Evolutionary conservation across 345 rosid species (phyloP), one percentile per base, ranked within the genome.

Genomic region (Combretum micranthum): DNA sequence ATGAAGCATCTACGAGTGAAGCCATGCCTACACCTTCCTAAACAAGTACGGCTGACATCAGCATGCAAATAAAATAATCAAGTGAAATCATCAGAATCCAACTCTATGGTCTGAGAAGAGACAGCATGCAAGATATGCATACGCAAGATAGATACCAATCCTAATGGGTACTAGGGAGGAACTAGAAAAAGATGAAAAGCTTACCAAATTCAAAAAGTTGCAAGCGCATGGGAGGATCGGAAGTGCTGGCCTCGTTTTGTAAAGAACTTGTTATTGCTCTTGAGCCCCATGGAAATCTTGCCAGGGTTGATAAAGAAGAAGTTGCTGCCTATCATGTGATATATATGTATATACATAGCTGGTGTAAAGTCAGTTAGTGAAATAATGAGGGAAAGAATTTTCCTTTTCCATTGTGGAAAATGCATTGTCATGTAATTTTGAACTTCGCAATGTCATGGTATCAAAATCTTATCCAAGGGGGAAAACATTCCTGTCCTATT

Each of bases 231-330:
- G n/a, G 76, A 72, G 86, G 72, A 55, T 52, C 66, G 53, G 73
- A 60, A 65, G 62, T 46, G 15, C 45, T 42, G 19, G 49, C 45
- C 60, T 62, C 75, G 45, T 59, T 66, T 47, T 53, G 60, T 23
- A 65, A 15, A 39, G 44, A 46, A 21, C 69, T 69, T 15, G 72
- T 16, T 44, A 76, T 44, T 20, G 85, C 75, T 68, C 66, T 66
- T 53, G 94, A 86, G 70, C 94, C 94, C 94, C 94, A 86, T 22
- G 87, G 94, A 67, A 80, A 56, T 69, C 91, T 77, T n/a, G 85
- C 82, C 47, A 78, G 64, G 52, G 87, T 78, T 53, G 88, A 83
- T 21, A 88, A 58, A 17, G 81, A 82, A 64, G 94, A 88, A n/a
- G 89, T 86, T 42, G 82, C 77, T 1, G 73, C 80, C 90, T 85